These are phyloP conservation scores for Orbilia javanica DNA, from an alignment of 2,329 filamentous ascomycete genomes.

Conservation along the genomic window DNA sequence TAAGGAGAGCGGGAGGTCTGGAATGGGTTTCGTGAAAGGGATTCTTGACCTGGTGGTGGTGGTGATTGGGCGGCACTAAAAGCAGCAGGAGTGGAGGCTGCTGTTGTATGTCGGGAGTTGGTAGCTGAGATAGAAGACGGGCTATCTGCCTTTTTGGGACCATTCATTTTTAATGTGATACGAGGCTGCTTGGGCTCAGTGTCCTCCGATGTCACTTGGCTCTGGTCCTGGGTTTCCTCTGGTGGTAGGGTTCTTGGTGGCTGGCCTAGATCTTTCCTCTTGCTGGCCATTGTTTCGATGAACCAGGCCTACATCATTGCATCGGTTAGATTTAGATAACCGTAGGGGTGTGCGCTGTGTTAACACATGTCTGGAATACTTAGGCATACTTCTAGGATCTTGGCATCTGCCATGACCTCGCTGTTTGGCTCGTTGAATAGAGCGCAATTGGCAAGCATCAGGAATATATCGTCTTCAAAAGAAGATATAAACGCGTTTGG, in stretches of 20 bases:
- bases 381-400: slow-evolving; percentile 35
- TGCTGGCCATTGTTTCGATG: slow-evolving; percentile 16
- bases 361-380: neutral
- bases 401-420: slow-evolving; percentile 49
- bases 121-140: slow-evolving; percentile 27
- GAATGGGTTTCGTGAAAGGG: slow-evolving; percentile 21
- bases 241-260: slow-evolving; percentile 39
- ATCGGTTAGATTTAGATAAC: neutral
- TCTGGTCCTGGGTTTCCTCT: neutral
- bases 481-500: slow-evolving; percentile 6
- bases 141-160: slow-evolving; percentile 37
- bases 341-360: neutral
- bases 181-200: slow-evolving; percentile 31
- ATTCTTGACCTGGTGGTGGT: neutral
- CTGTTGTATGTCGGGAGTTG: slow-evolving; percentile 29
- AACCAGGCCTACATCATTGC: slow-evolving; percentile 12
- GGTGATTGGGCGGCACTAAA: slow-evolving; percentile 39
- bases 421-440: slow-evolving; percentile 47
- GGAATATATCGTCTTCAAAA: slow-evolving; percentile 46
- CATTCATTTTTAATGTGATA: slow-evolving; percentile 45
- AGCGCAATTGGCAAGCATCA: slow-evolving; percentile 46
- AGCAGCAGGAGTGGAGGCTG: slow-evolving; percentile 39
- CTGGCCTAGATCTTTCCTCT: slow-evolving; percentile 17
- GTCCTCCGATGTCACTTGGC: slow-evolving; percentile 27
- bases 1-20: slow-evolving; percentile 23